Evolutionary conservation across 2,329 filamentous ascomycete genomes (phyloP), one percentile per base, ranked within the genome.

Genomic region (Exophiala lecanii-corni): DNA sequence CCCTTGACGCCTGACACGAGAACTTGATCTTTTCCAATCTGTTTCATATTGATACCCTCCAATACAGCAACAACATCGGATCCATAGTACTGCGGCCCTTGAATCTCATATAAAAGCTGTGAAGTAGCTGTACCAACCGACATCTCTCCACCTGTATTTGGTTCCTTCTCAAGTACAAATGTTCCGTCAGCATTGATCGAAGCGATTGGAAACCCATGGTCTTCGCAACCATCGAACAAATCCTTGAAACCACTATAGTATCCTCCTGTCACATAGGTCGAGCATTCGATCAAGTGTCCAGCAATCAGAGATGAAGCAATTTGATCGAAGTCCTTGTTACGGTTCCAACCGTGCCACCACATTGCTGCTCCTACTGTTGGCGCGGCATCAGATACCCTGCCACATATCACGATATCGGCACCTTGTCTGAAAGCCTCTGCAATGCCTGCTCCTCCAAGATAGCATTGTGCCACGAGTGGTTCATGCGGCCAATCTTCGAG

Each of bases 321-420:
- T 18, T 62, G 51, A 43, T 78, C 68, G n/a, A 68, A 74, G n/a
- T 71, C 63, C 0, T 60, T 64, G 12, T 21, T 36, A 1, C 18
- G 18, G 3, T 39, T 47, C 76, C 75, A 80, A 0, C 64, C 61
- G 39, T 79, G 67, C 69, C 74, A 79, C 63, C 68, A 79, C 51
- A 67, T 68, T 0, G 75, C 74, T 0, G 73, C 71, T 0, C 71
- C 76, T 43, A 79, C 75, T 0, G 75, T 72, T 0, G 72, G 73
- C 2, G 68, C 69, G 0, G 73, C 72, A 49, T 74, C 71, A 3
- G 65, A 52, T 1, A 67, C 64, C 7, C 65, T 55, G 2, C 65
- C 66, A 43, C 63, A 65, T n/a, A 69, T 56, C 1, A 69, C 57
- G 39, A 69, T 68, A 43, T 68, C 62, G 1, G 64, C 65, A 2